These are phyloP conservation scores for Cercospora brassicicola DNA, from an alignment of 2,329 filamentous ascomycete species.

Conservation along the genomic window DNA sequence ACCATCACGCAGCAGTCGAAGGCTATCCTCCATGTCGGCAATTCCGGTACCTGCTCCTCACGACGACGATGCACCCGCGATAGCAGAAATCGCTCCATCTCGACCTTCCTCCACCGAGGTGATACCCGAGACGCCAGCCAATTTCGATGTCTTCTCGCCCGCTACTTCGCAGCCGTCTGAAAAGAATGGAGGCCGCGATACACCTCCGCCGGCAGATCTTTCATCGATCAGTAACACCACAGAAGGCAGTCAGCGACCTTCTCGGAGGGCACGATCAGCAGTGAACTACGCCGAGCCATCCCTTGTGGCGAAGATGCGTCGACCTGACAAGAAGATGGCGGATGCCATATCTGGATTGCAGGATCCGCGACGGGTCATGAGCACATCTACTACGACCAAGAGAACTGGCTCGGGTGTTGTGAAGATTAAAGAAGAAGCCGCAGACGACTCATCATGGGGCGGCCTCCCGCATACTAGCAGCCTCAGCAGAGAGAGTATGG, in stretches of 20 bases:
- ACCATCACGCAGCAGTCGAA: conserved; percentile 30
- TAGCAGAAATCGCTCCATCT: conserved; percentile 29
- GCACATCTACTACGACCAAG: conserved; percentile 17
- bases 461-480: conserved; percentile 7
- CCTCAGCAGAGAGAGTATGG: conserved; percentile 15
- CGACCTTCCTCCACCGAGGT: conserved; percentile 12
- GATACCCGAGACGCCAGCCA: conserved; percentile 35
- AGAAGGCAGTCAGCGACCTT: conserved; percentile 42
- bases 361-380: conserved; percentile 34
- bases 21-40: conserved; percentile 29
- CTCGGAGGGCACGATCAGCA: conserved; percentile 47
- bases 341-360: conserved; percentile 46
- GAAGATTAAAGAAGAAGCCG: conserved; percentile 34
- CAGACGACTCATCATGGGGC: conserved; percentile 29
- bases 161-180: conserved; percentile 45
- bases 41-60: conserved; percentile 24
- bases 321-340: conserved; percentile 49
- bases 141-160: conserved; percentile 46
- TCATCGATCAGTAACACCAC: conserved; percentile 36
- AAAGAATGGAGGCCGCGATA: conserved; percentile 36
- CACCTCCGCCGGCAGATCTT: conserved; percentile 47
- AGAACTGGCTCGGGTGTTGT: conserved; percentile 20
- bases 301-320: conserved; percentile 51
- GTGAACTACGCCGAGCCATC: conserved; percentile 54
- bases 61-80: conserved; percentile 22